Evolutionary conservation across 2,329 filamentous ascomycete species (phyloP), one percentile per base, ranked within the genome.

Genomic region (Stemphylium beticola): DNA sequence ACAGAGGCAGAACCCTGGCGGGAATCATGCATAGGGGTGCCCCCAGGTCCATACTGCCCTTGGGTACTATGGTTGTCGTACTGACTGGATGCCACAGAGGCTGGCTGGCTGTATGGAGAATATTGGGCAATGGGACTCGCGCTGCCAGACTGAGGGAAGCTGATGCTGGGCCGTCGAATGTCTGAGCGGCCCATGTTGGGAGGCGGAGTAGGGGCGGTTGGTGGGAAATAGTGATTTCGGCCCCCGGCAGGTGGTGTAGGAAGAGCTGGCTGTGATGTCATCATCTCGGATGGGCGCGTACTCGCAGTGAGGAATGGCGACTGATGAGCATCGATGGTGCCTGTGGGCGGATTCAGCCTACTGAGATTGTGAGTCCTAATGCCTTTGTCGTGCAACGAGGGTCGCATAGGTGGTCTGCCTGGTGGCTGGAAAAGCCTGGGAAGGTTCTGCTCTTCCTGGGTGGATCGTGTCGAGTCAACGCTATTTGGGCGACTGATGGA

Each of bases 311-410:
- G 66, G 50, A 82, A 83, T 1, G 82, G 81, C 4, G 78, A 77
- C 53, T 78, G 75, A 41, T 81, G 77, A 7, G 81, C 79, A 67
- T 80, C 78, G 40, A 81, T 79, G 1, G 78, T 81, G 20, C 76
- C 78, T 15, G 78, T 79, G 0, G 76, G 71, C 29, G 74, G 73
- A 41, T 76, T 76, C 32, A 81, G 63, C 49, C 74, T 40, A 29
- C 79, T 78, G 11, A 83, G 65, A 62, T 82, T 85, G 15, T 80
- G 76, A 22, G 82, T 77, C 57, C 85, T 81, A 49, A 77, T 76
- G 36, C 80, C 87, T 59, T 81, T 79, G 0, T 86, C 84, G 10
- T 83, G 86, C 56, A 86, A 67, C n/a, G 85, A 80, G 31, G 81
- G 80, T 59, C 84, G 77, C 49, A 75, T 42, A 39, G 65, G 57